Evolutionary conservation across 352 stramenopile genomes (phyloP), one percentile per base, ranked within the genome.

Genomic region (Pythium insidiosum): DNA sequence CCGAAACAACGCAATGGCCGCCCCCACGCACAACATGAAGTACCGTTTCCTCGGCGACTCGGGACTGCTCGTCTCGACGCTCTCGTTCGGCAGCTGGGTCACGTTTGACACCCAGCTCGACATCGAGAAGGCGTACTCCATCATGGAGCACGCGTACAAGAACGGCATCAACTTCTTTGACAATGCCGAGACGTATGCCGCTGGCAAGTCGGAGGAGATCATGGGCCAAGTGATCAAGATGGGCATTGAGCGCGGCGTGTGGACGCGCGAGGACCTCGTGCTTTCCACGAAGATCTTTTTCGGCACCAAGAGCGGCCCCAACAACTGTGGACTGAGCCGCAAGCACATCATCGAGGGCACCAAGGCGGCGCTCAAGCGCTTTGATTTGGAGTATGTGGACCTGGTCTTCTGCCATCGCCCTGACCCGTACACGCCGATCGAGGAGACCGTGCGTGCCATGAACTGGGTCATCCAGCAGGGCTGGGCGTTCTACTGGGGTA

Each of bases 231-330:
- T 77, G 5, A 53, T 87, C 9, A 73, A 79, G 45, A 56, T 62
- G 19, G 66, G 67, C 19, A 62, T 83, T 5, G 59, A 79, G 55
- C 56, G 50, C 15, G 54, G 50, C 11, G 33, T 70, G 3, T 76
- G 59, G 60, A 53, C 49, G 12, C 64, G 73, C 13, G 72, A 85
- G 21, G 68, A 88, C 19, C 56, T 88, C 12, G 63, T 88, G 10
- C 61, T 86, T 45, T 70, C 59, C 6, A 88, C 75, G 23, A 86
- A 86, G 62, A 71, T 88, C 50, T 79, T 80, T 42, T 77, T 78
- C 28, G 65, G 70, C 20, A 64, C 53, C 47, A 67, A 65, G 37
- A 42, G 51, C 9, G 62, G 59, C 7, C 64, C 58, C 15, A 78
- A 74, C 41, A 52, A 70, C 36, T 45, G 49, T 22, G 58, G 66